Conservation (phyloP, 179 eudicot genomes). For the Beta corolliflora region DNA sequence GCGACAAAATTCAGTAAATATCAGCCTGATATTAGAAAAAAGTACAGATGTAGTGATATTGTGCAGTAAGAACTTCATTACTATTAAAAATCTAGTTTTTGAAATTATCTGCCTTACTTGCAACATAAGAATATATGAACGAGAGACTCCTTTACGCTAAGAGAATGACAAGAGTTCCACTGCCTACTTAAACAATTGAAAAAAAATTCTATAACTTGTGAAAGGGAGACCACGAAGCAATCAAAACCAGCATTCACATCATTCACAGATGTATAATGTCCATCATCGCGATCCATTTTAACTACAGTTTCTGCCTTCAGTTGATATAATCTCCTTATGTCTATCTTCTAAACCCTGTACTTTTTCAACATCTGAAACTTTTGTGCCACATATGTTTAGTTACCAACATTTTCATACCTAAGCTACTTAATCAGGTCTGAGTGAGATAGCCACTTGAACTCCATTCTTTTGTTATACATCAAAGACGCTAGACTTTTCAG, state of each 20-base stretch:
- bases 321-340: not conserved
- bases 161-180: not conserved
- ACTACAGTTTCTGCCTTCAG: not conserved
- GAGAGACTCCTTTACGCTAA: not conserved
- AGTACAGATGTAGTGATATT: not conserved
- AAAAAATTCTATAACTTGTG: not conserved
- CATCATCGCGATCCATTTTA: not conserved
- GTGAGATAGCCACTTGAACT: not conserved
- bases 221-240: not conserved
- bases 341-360: not conserved
- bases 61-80: not conserved
- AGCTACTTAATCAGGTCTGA: not conserved
- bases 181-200: not conserved
- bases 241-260: not conserved
- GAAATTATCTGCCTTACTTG: not conserved
- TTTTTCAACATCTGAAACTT: not conserved
- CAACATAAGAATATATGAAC: not conserved
- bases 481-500: not conserved
- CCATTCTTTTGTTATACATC: not conserved
- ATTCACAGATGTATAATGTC: not conserved
- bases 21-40: not conserved
- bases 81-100: not conserved
- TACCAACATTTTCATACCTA: not conserved
- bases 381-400: not conserved
- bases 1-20: not conserved